Evolutionary conservation across 805 yeast species (phyloP).

Genomic region (Candida namnaoensis): DNA sequence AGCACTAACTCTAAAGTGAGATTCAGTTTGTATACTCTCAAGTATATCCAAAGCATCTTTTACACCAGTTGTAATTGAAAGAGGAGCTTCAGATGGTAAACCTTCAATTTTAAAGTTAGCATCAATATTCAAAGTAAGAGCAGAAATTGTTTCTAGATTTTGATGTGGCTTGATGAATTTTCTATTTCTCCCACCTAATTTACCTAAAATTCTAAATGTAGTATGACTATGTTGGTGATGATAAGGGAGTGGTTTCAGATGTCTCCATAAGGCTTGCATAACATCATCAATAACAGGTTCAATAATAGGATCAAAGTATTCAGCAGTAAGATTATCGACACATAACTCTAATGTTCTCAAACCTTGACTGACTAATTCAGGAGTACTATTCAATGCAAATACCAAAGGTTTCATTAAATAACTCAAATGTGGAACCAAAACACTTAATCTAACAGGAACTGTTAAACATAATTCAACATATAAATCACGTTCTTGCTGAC

Average conservation of each 20-base stretch:
- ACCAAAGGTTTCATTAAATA: slow-evolving; percentile 88
- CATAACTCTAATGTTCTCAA: slow-evolving; percentile 89
- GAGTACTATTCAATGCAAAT: slow-evolving; percentile 81
- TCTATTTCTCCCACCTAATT: slow-evolving; percentile 93
- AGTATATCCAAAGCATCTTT: slow-evolving; percentile 69
- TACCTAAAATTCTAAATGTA: slow-evolving; percentile 86
- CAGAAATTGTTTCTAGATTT: slow-evolving; percentile 46
- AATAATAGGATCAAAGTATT: slow-evolving; percentile 92
- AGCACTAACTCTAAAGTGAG: slow-evolving; percentile 70
- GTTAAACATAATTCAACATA: slow-evolving; percentile 93
- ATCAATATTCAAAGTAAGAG: slow-evolving; percentile 57
- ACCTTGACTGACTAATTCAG: slow-evolving; percentile 91
- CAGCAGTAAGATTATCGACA: slow-evolving; percentile 93
- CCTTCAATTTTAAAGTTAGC: slow-evolving; percentile 72
- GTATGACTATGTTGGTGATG: slow-evolving; percentile 94
- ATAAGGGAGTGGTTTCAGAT: slow-evolving; percentile 85
- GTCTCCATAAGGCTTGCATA: slow-evolving; percentile 87
- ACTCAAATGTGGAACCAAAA: slow-evolving; percentile 85
- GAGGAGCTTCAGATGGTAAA: slow-evolving; percentile 46
- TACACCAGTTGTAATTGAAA: slow-evolving; percentile 79
- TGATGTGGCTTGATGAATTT: slow-evolving; percentile 71
- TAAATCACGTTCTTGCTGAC: slow-evolving; percentile 86
- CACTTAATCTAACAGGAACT: slow-evolving; percentile 91
- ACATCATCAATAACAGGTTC: slow-evolving; percentile 95
- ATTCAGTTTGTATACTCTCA: slow-evolving; percentile 48